phyloP scores from a whole-genome alignment of 177 flowering plant species.

The Vitis hybrid region DNA sequence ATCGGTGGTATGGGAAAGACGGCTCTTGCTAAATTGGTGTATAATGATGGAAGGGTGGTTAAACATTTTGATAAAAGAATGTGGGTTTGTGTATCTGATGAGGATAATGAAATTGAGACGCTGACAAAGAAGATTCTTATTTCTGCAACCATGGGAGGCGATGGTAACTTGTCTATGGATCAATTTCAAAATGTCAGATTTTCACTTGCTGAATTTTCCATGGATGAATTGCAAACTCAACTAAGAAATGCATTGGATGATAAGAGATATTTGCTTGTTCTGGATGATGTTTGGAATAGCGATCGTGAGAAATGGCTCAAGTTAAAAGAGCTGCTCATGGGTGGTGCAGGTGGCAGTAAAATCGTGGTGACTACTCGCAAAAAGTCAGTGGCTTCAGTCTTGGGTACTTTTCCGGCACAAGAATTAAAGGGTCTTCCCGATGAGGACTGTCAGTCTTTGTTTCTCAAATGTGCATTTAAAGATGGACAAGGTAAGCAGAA shows the following conservation, averaged over 20 bases:
- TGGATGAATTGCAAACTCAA: conserved; percentile 3
- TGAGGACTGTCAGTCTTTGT: conserved; percentile 6
- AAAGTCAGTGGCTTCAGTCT: neutral
- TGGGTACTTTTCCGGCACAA: neutral
- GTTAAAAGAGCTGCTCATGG: no score
- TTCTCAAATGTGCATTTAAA: conserved; percentile 4
- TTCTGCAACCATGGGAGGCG: neutral
- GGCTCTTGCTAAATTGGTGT: conserved; percentile 11
- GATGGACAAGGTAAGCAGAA: neutral
- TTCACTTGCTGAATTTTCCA: neutral
- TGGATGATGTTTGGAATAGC: neutral
- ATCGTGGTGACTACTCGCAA: no score
- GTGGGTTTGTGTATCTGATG: conserved; percentile 13
- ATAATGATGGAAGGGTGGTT: neutral
- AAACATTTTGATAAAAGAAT: conserved; percentile 5
- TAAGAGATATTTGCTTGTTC: neutral
- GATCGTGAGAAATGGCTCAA: no score
- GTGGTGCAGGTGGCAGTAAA: no score
- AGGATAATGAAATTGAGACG: neutral
- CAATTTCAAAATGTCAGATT: neutral
- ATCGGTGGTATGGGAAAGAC: conserved; percentile 19
- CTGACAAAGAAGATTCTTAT: neutral
- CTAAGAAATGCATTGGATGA: neutral
- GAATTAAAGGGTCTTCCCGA: neutral
- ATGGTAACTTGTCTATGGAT: neutral